Base-by-base conservation (phyloP, 441 rosid species). In the Isatis lusitanica region DNA sequence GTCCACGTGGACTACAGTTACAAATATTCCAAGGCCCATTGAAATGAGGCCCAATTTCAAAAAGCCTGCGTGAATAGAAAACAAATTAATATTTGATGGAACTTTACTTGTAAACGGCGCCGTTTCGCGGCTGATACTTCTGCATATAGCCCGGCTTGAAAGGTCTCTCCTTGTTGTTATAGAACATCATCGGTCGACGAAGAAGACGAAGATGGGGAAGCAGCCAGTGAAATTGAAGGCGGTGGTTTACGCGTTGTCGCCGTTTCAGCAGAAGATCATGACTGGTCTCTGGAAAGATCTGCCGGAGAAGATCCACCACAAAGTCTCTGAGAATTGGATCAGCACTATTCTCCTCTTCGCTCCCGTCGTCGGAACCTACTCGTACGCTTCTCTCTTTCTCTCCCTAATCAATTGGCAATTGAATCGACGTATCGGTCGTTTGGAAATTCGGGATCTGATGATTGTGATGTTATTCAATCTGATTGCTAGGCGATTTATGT, bases 201-300 rank as follows among this genome's bases (percentile, higher is more conserved):
- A 44, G 74, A 21, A n/a, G 36, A 48, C 7, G 30, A 60, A 11
- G 21, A 92, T 90, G 95, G 98, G 91, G 76, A 91, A 89, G 85
- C 89, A 84, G 53, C 93, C 90, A 71, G 93, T 90, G 84, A 85
- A 70, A 83, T 75, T 89, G 92, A 90, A 83, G 86, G 98, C 98
- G 57, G 97, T 92, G 70, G 83, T 90, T 3, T 93, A 93, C 82
- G 84, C 93, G 2, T 85, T 93, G 51, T 93, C 98, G 8, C 98
- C 98, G 59, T 93, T 89, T 75, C 98, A 93, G 75, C 98, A 93
- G 85, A 89, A 90, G 91, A 52, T 83, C 16, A 89, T 90, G 96
- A 4, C 81, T 1, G 97, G 97, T 1, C 85, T 90, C 5, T 93
- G 91, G 91, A 89, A 85, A 9, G 97, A 90, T 83, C 76, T 91